These are phyloP conservation scores for Monosporascus cannonballus DNA, from an alignment of 2,329 filamentous ascomycete species.

Conservation along the genomic window DNA sequence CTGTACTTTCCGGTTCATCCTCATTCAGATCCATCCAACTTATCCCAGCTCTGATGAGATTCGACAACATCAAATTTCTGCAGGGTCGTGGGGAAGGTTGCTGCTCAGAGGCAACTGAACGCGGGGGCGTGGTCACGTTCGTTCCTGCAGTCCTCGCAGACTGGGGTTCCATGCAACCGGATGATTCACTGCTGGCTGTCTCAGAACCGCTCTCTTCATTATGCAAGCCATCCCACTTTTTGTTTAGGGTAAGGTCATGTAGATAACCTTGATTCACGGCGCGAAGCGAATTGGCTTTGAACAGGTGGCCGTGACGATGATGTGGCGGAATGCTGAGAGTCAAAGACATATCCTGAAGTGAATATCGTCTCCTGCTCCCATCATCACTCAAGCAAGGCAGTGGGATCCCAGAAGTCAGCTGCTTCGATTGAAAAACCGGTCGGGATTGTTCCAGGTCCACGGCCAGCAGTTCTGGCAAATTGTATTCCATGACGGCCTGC, in stretches of 20 bases:
- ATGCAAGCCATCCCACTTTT: conserved; percentile 4
- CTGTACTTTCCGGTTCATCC: conserved; percentile 14
- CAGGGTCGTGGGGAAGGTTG: conserved; percentile 12
- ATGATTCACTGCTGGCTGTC: conserved; percentile 29
- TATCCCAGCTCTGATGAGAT: conserved; percentile 14
- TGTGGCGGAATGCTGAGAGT: conserved; percentile 10
- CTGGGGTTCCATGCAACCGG: conserved; percentile 27
- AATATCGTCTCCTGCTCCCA: conserved; percentile 17
- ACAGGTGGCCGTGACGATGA: conserved; percentile 4
- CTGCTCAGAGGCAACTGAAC: conserved; percentile 30
- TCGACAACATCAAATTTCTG: conserved; percentile 11
- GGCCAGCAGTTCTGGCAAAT: conserved; percentile 50
- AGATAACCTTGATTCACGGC: conserved; percentile 18
- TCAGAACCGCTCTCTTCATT: conserved; percentile 22
- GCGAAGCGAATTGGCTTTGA: conserved; percentile 18
- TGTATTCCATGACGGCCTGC: conserved; percentile 32
- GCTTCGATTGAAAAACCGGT: conserved; percentile 41
- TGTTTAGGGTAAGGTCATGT: conserved; percentile 15
- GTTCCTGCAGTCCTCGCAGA: conserved; percentile 30
- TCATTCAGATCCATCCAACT: conserved; percentile 27
- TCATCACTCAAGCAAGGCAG: conserved; percentile 28
- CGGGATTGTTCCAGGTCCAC: conserved; percentile 45
- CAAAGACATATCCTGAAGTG: conserved; percentile 17
- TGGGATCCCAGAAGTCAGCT: conserved; percentile 47
- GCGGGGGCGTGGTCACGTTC: conserved; percentile 32